These are phyloP conservation scores for Apiospora aurea DNA, from an alignment of 2,329 filamentous ascomycete genomes.

Conservation along the genomic window DNA sequence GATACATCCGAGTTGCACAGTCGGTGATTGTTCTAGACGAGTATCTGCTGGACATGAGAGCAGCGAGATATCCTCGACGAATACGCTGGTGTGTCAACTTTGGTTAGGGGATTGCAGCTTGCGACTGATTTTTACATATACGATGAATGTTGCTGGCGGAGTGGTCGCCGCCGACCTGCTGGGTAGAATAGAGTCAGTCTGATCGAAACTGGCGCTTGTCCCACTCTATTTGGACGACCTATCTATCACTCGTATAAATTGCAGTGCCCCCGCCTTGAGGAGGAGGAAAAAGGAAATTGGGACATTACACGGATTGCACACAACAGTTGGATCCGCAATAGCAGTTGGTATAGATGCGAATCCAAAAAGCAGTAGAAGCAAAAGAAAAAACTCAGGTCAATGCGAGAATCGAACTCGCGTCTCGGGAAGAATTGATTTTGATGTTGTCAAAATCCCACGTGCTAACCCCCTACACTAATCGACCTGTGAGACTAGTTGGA, in stretches of 20 bases:
- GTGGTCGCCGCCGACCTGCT: no score
- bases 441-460: conserved; percentile 21
- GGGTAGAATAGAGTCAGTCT: no score
- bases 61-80: background rate
- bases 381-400: background rate
- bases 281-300: no score
- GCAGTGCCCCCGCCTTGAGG: no score
- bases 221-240: background rate
- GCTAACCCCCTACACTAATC: conserved; percentile 22
- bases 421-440: conserved; percentile 22
- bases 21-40: background rate
- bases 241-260: background rate
- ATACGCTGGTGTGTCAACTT: no score
- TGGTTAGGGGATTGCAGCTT: background rate
- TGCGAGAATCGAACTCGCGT: conserved; percentile 22
- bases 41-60: background rate
- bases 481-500: background rate
- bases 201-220: background rate
- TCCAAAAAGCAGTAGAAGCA: background rate
- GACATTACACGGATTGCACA: no score
- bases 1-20: background rate
- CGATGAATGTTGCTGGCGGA: no score
- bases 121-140: no score
- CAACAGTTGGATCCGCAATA: background rate
- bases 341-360: no score